Percentiles rank a stretch among this genome's conserved stretches.
Conservation (phyloP, 768 basidiomycete species). For the Amylocystis lapponica region DNA sequence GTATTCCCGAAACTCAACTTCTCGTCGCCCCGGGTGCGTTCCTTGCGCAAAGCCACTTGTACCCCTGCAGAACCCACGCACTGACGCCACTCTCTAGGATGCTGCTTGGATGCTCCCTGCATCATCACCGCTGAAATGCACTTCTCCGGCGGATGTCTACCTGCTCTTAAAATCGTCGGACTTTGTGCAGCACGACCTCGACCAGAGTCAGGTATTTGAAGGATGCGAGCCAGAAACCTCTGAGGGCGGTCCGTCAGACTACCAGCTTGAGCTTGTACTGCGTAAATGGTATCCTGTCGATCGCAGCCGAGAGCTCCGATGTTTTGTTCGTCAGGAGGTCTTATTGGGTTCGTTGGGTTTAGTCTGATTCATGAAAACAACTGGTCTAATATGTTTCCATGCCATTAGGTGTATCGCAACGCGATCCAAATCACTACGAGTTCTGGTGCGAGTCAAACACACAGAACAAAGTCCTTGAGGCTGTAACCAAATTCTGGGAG, state of each 20-base stretch:
- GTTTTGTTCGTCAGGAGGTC: constrained; percentile 73
- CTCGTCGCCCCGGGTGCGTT: constrained; percentile 79
- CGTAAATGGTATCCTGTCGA: constrained; percentile 90
- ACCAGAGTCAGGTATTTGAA: constrained; percentile 55
- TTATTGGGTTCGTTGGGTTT: constrained; percentile 58
- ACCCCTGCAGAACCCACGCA: not conserved
- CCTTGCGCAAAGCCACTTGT: not conserved
- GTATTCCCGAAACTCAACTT: constrained; percentile 97
- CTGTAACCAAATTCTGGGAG: constrained; percentile 63
- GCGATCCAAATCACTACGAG: constrained; percentile 86
- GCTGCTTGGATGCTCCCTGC: constrained; percentile 87
- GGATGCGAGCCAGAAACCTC: constrained; percentile 37
- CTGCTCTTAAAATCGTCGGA: constrained; percentile 90
- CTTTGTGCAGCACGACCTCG: constrained; percentile 78
- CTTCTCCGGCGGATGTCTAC: constrained; percentile 85
- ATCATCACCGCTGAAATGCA: constrained; percentile 82
- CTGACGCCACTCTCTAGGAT: constrained; percentile 48
- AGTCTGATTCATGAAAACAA: not conserved
- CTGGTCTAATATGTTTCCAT: too few relatives aligned
- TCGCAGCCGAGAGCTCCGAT: constrained; percentile 78
- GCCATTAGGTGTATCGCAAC: constrained; percentile 84
- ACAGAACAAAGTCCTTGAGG: constrained; percentile 42
- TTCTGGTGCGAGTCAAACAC: constrained; percentile 67
- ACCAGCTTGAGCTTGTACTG: constrained; percentile 78
- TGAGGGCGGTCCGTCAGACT: constrained; percentile 21